Conservation (phyloP, 352 stramenopile species). For the Globisporangium parvum region DNA sequence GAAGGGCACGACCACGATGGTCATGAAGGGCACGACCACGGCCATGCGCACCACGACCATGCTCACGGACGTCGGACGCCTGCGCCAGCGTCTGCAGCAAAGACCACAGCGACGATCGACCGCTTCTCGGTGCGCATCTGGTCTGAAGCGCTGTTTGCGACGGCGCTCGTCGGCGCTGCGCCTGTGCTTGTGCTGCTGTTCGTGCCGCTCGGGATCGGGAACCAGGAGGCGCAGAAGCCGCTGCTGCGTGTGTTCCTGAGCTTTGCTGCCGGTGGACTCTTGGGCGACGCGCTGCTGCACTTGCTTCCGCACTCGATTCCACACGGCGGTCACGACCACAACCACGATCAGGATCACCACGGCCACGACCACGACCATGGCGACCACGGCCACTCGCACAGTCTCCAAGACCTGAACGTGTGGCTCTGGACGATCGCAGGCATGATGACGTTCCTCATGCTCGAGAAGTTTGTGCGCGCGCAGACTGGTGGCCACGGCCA, state of each 20-base stretch:
- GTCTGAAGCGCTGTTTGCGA: conserved; percentile 62
- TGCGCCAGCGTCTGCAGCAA: conserved; percentile 5
- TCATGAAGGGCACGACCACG: conserved; percentile 6
- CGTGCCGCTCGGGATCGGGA: conserved; percentile 55
- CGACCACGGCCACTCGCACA: conserved; percentile 46
- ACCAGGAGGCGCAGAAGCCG: conserved; percentile 53
- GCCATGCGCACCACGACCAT: conserved; percentile 14
- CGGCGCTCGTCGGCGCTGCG: conserved; percentile 60
- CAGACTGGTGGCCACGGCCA: conserved; percentile 34
- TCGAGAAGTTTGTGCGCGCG: conserved; percentile 77
- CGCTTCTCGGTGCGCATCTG: conserved; percentile 50
- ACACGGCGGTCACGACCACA: conserved; percentile 13
- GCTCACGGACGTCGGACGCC: conserved; percentile 8
- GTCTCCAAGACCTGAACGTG: conserved; percentile 51
- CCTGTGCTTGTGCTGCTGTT: conserved; percentile 67
- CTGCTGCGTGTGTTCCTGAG: conserved; percentile 81
- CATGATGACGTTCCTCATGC: conserved; percentile 71
- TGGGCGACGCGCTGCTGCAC: conserved; percentile 89
- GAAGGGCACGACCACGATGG: conserved; percentile 17
- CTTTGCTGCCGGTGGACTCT: conserved; percentile 82
- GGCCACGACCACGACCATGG: conserved; percentile 41
- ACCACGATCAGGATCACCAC: conserved; percentile 23
- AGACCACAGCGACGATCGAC: conserved; percentile 9
- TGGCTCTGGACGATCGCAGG: conserved; percentile 75
- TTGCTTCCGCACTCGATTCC: conserved; percentile 86